phyloP scores from a whole-genome alignment of 345 rosid genomes.

The Cardamine resedifolia region DNA sequence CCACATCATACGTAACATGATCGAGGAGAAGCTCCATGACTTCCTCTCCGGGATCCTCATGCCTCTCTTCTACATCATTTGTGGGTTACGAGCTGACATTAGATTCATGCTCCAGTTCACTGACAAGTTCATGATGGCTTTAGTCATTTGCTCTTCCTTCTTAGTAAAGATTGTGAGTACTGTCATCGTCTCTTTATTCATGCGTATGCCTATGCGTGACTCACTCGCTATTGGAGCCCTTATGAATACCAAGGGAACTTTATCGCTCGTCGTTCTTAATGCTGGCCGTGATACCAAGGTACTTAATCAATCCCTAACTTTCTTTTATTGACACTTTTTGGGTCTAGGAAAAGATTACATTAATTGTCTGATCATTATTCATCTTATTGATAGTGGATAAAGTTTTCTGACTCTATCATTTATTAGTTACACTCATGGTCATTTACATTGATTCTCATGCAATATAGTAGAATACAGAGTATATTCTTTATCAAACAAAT shows the following conservation, averaged over 20 bases:
- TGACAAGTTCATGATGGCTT: conserved; percentile 18
- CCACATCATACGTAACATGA: conserved; percentile 35
- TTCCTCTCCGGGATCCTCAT: conserved; percentile 47
- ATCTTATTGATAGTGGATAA: background rate
- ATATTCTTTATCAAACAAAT: too few relatives aligned
- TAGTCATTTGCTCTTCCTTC: conserved; percentile 32
- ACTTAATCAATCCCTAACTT: background rate
- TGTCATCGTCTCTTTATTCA: conserved; percentile 37
- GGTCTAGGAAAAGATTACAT: background rate
- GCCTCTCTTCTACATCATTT: conserved; percentile 51
- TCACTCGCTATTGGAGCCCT: conserved; percentile 52
- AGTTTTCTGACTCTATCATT: background rate
- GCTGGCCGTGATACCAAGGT: conserved; percentile 56
- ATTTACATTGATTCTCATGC: too few relatives aligned
- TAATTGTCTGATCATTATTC: background rate
- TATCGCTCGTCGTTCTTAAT: conserved; percentile 54
- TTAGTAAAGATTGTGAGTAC: conserved; percentile 49
- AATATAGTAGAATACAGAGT: too few relatives aligned
- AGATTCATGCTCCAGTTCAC: conserved; percentile 27
- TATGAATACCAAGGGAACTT: conserved; percentile 74
- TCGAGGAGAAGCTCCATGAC: conserved; percentile 53
- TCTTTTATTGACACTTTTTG: background rate
- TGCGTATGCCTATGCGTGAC: conserved; percentile 40
- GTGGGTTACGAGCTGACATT: conserved; percentile 47
- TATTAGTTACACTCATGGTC: too few relatives aligned